These are phyloP conservation scores for Xylaria sp. DNA, from an alignment of 2,329 filamentous ascomycete genomes.

Conservation along the genomic window DNA sequence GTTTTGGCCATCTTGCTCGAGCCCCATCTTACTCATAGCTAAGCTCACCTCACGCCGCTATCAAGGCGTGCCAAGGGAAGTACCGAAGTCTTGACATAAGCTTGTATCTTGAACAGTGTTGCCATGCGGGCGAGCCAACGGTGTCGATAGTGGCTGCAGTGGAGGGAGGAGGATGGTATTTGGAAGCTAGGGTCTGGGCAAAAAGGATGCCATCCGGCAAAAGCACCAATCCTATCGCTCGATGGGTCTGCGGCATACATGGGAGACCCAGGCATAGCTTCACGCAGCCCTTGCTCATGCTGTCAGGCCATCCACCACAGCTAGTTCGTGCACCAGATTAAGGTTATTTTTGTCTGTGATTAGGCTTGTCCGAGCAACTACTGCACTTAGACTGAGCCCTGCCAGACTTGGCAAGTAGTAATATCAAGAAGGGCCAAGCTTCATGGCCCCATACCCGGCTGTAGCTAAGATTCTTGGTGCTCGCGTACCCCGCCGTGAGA, in stretches of 20 bases:
- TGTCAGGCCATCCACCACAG: not conserved
- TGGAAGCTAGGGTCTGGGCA: constrained; percentile 27
- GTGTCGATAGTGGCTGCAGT: constrained; percentile 8
- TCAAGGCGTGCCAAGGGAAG: constrained; percentile 16
- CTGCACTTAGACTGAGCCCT: not conserved
- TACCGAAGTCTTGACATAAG: constrained; percentile 16
- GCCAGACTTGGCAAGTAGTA: constrained; percentile 27
- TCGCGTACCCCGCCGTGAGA: constrained; percentile 10
- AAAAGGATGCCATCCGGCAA: constrained; percentile 19
- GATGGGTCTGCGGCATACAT: constrained; percentile 9
- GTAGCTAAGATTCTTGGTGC: constrained; percentile 16
- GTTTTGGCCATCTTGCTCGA: not conserved
- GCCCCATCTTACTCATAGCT: constrained; percentile 22
- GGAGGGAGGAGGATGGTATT: constrained; percentile 2
- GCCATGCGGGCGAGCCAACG: not conserved
- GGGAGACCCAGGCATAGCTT: not conserved
- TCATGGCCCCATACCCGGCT: constrained; percentile 22
- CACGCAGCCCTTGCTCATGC: not conserved
- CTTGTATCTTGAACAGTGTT: constrained; percentile 19
- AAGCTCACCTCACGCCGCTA: constrained; percentile 12
- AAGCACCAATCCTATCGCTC: constrained; percentile 17
- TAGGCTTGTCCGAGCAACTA: not conserved
- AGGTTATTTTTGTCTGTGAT: constrained; percentile 24
- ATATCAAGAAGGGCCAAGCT: constrained; percentile 27
- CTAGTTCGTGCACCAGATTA: constrained; percentile 4